Conservation (phyloP, 78 protist species). For the Polysphondylium violaceum region DNA sequence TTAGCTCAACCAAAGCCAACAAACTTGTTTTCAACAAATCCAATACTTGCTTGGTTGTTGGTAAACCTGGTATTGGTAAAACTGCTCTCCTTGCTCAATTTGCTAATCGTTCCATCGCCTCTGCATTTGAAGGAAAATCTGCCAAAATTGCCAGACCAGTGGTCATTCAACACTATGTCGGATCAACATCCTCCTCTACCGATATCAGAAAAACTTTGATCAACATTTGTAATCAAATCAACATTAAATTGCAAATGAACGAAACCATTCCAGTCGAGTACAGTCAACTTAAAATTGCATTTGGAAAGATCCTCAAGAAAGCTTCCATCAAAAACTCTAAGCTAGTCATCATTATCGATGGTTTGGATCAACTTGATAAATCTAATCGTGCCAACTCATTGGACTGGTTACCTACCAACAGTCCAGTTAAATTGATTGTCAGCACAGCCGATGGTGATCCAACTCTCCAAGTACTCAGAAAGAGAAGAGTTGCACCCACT, state of each 20-base stretch:
- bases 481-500: conserved; percentile 28
- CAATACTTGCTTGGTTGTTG: conserved; percentile 47
- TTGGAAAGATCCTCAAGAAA: conserved; percentile 16
- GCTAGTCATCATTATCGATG: conserved; percentile 80
- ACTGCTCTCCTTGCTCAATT: conserved; percentile 56
- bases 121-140: background rate
- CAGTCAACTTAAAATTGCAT: conserved; percentile 19
- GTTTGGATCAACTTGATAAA: conserved; percentile 73
- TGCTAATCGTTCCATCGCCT: background rate
- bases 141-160: too few species aligned
- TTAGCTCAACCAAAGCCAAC: background rate
- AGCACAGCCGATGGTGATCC: conserved; percentile 55
- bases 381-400: conserved; percentile 65
- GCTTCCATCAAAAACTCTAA: conserved; percentile 4
- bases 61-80: conserved; percentile 86
- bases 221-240: conserved; percentile 32
- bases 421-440: conserved; percentile 36
- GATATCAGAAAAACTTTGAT: conserved; percentile 30
- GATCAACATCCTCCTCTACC: conserved; percentile 20
- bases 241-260: background rate
- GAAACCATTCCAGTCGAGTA: conserved; percentile 14
- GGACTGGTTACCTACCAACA: conserved; percentile 78
- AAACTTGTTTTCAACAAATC: conserved; percentile 57
- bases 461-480: conserved; percentile 5
- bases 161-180: conserved; percentile 30